Evolutionary conservation across 2,329 filamentous ascomycete species (phyloP).

Genomic region (Helminthosporium solani): DNA sequence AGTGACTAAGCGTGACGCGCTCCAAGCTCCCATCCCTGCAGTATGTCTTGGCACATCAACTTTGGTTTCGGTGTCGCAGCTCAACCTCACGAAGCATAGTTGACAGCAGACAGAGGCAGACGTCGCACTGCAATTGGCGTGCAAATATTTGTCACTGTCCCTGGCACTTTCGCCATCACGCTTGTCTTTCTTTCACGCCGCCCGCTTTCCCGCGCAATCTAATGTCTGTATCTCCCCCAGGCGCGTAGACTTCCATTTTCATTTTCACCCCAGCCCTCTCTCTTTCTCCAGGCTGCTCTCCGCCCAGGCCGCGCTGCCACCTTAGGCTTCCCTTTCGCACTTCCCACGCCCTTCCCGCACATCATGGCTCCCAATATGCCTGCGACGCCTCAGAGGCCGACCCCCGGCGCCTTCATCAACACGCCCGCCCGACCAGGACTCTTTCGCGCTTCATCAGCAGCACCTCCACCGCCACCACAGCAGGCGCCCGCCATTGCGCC

Average conservation of each 20-base stretch:
- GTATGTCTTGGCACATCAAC: conserved; percentile 11
- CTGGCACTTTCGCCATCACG: conserved; percentile 15
- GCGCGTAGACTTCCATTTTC: conserved; percentile 25
- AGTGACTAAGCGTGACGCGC: conserved; percentile 11
- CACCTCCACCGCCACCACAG: conserved; percentile 19
- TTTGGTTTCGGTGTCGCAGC: conserved; percentile 32
- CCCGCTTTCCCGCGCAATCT: conserved; percentile 20
- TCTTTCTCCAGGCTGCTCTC: conserved; percentile 22
- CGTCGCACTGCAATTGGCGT: conserved; percentile 33
- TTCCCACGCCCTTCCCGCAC: conserved; percentile 8
- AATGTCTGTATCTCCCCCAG: conserved; percentile 29
- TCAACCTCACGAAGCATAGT: conserved; percentile 14
- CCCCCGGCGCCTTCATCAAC: conserved; percentile 74
- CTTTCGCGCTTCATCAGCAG: conserved; percentile 26
- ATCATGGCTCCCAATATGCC: conserved; percentile 34
- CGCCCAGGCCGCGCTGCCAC: too few relatives aligned
- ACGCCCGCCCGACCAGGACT: conserved; percentile 60
- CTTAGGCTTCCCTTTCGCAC: too few relatives aligned
- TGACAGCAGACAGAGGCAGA: too few relatives aligned
- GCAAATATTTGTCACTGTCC: conserved; percentile 15
- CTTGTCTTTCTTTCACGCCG: conserved; percentile 16
- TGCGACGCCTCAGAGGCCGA: conserved; percentile 64
- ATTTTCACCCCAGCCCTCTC: conserved; percentile 15
- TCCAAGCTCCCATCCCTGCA: conserved; percentile 13
- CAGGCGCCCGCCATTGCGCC: conserved; percentile 9